Base-by-base conservation (phyloP, 2,329 filamentous ascomycete species). In the Sphaerulina musiva region DNA sequence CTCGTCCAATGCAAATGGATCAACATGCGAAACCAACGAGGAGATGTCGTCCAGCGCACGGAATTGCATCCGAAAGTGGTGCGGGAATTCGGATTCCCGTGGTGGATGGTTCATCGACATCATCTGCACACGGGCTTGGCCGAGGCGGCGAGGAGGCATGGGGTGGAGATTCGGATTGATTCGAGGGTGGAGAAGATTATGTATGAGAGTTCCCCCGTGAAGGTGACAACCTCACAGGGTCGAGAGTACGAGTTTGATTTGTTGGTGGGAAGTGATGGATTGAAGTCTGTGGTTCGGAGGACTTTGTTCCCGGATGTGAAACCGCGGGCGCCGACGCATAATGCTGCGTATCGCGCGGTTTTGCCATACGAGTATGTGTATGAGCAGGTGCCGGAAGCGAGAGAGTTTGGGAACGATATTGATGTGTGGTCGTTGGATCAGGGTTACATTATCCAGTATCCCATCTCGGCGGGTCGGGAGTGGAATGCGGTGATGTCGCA, bases 51-150 rank as follows among this genome's bases (percentile, higher is more conserved):
- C 48, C 71, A 38, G 61, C 67, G 47, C 40, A 65, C 12, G 7
- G 57, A 59, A 23, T 39, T 60, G n/a, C 40, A 46, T 40, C 53
- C 53, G 6, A 58, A 59, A 14, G 64, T 62, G 5, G 57, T 72
- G 4, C 64, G 68, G 34, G 53, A 65, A 6, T 59, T 71, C 14
- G 61, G 64, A 6, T 65, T 66, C 32, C 71, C 70, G 9, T 76
- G 74, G 67, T 75, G 72, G 70, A 68, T 77, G 34, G 75, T 77
- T 8, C 74, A 77, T 48, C 66, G 62, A 36, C 73, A 74, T n/a
- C 72, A 77, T 62, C 66, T 78, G 4, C 75, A 77, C 55, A 64
- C 67, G n/a, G 72, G 73, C 7, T 64, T 77, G 4, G 66, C 68
- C 7, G 64, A 72, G 23, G 66, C 72, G 10, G 73, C 73, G 3